Percentiles rank a stretch among this genome's conserved stretches.
Evolutionary conservation across 768 basidiomycete genomes (phyloP).

Genomic region (Lyophyllum semitale): DNA sequence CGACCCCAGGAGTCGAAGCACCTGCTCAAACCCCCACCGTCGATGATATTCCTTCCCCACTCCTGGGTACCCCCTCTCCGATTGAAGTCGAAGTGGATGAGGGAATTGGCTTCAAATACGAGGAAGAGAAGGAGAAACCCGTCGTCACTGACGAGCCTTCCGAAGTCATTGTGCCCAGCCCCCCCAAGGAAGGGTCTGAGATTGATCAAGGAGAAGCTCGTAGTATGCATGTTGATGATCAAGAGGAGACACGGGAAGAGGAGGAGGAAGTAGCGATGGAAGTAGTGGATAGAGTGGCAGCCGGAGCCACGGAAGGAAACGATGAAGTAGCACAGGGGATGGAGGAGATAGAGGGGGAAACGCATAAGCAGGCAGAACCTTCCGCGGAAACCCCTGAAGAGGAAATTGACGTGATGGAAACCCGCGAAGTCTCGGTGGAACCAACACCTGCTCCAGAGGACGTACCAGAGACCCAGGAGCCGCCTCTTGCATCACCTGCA

Average conservation of each 20-base stretch:
- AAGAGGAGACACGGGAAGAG: constrained; percentile 18
- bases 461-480: background rate
- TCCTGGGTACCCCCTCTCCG: background rate
- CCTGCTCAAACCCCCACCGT: background rate
- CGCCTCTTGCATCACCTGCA: background rate
- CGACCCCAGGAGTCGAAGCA: background rate
- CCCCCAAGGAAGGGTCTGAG: constrained; percentile 1
- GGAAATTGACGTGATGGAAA: background rate
- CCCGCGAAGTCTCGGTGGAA: background rate
- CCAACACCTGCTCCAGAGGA: constrained; percentile 1
- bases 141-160: background rate
- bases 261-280: constrained; percentile 11
- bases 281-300: background rate
- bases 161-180: background rate
- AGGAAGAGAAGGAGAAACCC: background rate
- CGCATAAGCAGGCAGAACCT: background rate
- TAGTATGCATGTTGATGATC: background rate
- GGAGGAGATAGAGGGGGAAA: constrained; percentile 12
- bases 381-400: background rate
- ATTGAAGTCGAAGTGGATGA: background rate
- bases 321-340: background rate
- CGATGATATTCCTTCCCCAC: background rate
- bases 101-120: no score
- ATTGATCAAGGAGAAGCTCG: constrained; percentile 14
- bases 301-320: constrained; percentile 13